Evolutionary conservation across 306 rosid species (phyloP).

Genomic region (Vigna mungo): DNA sequence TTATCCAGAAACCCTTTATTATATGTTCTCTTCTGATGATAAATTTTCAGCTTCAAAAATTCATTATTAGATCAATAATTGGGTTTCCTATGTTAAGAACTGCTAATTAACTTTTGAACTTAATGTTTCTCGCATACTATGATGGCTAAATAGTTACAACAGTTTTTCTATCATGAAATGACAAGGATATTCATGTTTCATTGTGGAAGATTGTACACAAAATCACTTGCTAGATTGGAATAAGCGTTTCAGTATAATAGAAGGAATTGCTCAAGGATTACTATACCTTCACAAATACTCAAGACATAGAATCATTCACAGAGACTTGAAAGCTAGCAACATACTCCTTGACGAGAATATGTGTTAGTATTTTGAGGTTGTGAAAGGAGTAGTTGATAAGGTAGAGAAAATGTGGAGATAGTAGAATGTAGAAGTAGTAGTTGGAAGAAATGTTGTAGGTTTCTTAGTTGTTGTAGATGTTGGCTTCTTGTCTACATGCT

Average conservation of each 20-base stretch:
- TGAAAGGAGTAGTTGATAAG: too few relatives aligned
- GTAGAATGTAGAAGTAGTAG: too few relatives aligned
- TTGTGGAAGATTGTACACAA: constrained; percentile 24
- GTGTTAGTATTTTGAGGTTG: too few relatives aligned
- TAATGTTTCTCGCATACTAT: not conserved
- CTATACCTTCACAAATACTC: constrained; percentile 6
- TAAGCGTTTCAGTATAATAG: not conserved
- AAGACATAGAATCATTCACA: not conserved
- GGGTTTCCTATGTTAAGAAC: not conserved
- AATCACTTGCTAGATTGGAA: constrained; percentile 39
- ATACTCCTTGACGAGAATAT: constrained; percentile 11
- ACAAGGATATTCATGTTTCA: not conserved
- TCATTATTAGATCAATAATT: not conserved
- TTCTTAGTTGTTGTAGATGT: too few relatives aligned
- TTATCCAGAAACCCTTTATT: not conserved
- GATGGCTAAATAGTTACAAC: not conserved
- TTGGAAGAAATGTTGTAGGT: too few relatives aligned
- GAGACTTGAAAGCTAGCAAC: constrained; percentile 3
- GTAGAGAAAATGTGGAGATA: too few relatives aligned
- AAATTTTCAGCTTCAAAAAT: not conserved
- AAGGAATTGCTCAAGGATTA: constrained; percentile 17
- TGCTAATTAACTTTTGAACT: too few relatives aligned
- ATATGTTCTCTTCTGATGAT: not conserved
- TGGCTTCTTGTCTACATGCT: too few relatives aligned
- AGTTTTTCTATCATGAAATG: not conserved